Conservation (phyloP, 1,284 basidiomycete species). For the Porodaedalea pini region DNA sequence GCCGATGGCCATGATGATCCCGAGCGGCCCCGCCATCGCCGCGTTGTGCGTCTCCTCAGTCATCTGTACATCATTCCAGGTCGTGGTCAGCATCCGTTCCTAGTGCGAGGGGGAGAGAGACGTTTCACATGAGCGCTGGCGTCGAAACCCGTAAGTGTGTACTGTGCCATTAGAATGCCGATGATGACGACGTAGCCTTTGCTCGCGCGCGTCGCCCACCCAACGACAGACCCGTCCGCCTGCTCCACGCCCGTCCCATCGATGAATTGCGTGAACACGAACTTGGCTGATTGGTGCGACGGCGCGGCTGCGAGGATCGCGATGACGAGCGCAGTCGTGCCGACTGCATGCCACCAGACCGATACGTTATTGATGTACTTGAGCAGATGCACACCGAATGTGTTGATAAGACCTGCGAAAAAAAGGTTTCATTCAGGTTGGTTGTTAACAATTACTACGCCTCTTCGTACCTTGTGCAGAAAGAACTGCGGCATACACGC, state of each 20-base stretch:
- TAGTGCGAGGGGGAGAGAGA: background rate
- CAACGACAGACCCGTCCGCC: constrained; percentile 38
- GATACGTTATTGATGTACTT: constrained; percentile 69
- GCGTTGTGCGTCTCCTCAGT: constrained; percentile 77
- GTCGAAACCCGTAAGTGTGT: constrained; percentile 69
- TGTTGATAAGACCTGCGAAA: constrained; percentile 55
- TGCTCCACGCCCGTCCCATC: constrained; percentile 55
- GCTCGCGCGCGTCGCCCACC: constrained; percentile 66
- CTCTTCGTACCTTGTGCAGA: constrained; percentile 46
- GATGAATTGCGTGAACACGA: constrained; percentile 67
- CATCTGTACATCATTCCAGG: constrained; percentile 44
- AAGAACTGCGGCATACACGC: constrained; percentile 69
- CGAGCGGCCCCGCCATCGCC: constrained; percentile 60
- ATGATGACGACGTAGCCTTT: constrained; percentile 67
- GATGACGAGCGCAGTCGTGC: constrained; percentile 62
- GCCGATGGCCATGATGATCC: constrained; percentile 71
- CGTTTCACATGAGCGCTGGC: constrained; percentile 61
- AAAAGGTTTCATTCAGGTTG: background rate
- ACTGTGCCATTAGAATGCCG: constrained; percentile 70
- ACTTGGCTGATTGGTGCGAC: constrained; percentile 59
- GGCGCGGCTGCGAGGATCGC: constrained; percentile 68
- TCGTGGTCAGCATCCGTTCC: background rate
- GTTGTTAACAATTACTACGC: background rate
- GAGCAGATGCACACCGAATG: constrained; percentile 64
- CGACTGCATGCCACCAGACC: constrained; percentile 69